Evolutionary conservation across 139 green algal genomes (phyloP), one percentile per base, ranked within the genome.

Genomic region (Desmodesmus armatus): DNA sequence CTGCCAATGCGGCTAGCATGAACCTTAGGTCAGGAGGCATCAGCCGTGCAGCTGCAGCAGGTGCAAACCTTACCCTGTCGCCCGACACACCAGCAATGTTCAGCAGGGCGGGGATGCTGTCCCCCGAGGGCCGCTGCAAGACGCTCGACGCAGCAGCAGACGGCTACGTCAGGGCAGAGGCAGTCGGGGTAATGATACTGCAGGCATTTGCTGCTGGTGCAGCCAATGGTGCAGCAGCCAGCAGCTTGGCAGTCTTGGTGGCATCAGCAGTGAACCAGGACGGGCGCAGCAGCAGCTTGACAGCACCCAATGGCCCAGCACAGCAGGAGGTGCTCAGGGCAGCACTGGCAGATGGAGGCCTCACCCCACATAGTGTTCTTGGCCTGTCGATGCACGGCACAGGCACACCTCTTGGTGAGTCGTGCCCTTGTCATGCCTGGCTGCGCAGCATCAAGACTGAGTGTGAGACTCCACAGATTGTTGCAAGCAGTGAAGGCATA

Each of bases 211-310:
- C n/a, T n/a, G 51, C 27, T 3, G 35, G 74, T 29, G 40, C 41
- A 33, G 13, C 23, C 37, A 51, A 25, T n/a, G 25, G 49, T 17
- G 40, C 31, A 21, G 7, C 2, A 21, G 7, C 21, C 58, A 55
- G 21, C 62, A 29, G 41, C 43, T 55, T 13, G 33, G 87, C 88
- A 0, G 1, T 91, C 11, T 33, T 92, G 3, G 74, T 69, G 3
- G 91, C 87, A 41, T 80, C 82, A 21, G 78, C 87, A 13, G 87
- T 95, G 0, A 97, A 97, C 83, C 96, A 98, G 90, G 96, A 97
- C 83, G 96, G 96, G n/a, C 90, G 95, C 44, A 96, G 90, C 74
- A 95, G 91, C 91, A 94, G 91, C 82, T 89, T 98, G 25, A 98
- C 96, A 0, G 96, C 96, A 3, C 96, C 96, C 41, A 98, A 96